These are phyloP conservation scores for Botrytis cinerea DNA, from an alignment of 2,329 filamentous ascomycete genomes.

Conservation along the genomic window DNA sequence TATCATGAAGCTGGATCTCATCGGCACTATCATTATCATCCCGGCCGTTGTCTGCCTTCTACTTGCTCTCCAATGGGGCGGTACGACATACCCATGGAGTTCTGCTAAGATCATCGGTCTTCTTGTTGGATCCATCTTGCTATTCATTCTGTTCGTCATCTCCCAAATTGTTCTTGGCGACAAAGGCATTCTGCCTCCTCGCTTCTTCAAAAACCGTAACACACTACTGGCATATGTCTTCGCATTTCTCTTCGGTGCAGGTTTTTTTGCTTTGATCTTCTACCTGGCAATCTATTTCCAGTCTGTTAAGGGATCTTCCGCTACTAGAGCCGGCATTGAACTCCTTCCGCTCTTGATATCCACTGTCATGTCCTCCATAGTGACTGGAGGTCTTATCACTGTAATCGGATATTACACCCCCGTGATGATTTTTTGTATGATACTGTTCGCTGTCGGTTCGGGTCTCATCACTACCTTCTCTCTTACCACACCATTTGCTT, in stretches of 20 bases:
- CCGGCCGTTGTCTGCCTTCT: conserved; percentile 44
- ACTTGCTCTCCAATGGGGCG: conserved; percentile 47
- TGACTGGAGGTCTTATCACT: conserved; percentile 44
- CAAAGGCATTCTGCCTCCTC: conserved; percentile 44
- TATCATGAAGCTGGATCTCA: conserved; percentile 41
- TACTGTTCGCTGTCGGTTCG: conserved; percentile 44
- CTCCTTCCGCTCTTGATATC: conserved; percentile 48
- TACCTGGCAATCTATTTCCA: conserved; percentile 43
- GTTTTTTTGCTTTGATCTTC: conserved; percentile 39
- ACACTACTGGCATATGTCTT: conserved; percentile 31
- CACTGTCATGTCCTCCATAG: conserved; percentile 47
- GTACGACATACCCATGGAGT: conserved; percentile 44
- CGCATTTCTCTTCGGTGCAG: conserved; percentile 34
- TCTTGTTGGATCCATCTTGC: conserved; percentile 39
- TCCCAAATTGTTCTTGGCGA: conserved; percentile 42
- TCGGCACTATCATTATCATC: conserved; percentile 43
- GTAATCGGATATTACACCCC: conserved; percentile 50
- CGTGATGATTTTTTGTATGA: conserved; percentile 46
- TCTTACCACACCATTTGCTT: conserved; percentile 45
- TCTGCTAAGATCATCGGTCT: conserved; percentile 42
- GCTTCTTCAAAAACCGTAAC: conserved; percentile 40
- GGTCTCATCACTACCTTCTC: conserved; percentile 49
- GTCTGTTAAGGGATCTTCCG: conserved; percentile 42
- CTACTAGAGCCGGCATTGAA: conserved; percentile 48
- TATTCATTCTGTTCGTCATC: conserved; percentile 40